Conservation (phyloP, 2,329 filamentous ascomycete genomes). For the Botrytis squamosa region DNA sequence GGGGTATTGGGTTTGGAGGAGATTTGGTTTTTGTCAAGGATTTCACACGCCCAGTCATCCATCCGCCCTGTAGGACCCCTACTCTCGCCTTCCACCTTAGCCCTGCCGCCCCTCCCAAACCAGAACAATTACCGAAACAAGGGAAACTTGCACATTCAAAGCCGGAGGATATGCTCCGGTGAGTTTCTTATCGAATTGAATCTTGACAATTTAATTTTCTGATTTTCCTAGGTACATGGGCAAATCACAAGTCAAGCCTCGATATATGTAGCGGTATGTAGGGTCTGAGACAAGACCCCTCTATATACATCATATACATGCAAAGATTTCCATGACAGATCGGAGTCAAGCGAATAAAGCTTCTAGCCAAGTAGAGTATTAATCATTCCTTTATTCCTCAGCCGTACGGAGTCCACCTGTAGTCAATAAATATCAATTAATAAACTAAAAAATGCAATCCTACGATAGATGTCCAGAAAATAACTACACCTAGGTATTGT, state of each 20-base stretch:
- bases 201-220: not conserved
- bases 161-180: conserved; percentile 17
- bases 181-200: not conserved
- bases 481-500: too few species aligned
- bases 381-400: too few species aligned
- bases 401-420: too few species aligned
- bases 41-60: not conserved
- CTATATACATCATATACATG: too few species aligned
- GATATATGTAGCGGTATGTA: not conserved
- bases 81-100: not conserved
- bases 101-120: not conserved
- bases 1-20: not conserved
- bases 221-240: not conserved
- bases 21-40: conserved; percentile 13
- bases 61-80: not conserved
- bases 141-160: not conserved
- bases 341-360: too few species aligned
- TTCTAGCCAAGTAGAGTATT: too few species aligned
- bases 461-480: too few species aligned
- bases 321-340: too few species aligned
- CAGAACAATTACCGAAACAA: not conserved
- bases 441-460: too few species aligned
- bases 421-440: too few species aligned
- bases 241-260: not conserved
- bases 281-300: not conserved